Base-by-base conservation (phyloP, 495 filamentous ascomycete genomes). In the Astrocystis sublimbata region DNA sequence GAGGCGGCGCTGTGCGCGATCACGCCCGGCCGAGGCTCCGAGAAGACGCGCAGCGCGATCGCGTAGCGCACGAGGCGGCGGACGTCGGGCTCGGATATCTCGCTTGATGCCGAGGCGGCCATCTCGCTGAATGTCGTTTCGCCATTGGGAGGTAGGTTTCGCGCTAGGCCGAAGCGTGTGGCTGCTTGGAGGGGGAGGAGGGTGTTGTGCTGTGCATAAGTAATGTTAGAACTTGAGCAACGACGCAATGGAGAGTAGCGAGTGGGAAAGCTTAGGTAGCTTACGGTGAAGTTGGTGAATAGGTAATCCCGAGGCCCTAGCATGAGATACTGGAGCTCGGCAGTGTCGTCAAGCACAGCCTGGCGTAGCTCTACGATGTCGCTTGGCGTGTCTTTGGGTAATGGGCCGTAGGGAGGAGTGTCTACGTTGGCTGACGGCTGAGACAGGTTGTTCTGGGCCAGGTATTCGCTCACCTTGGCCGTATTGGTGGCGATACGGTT, bases 21-120 rank as follows among this genome's bases (percentile, higher is more conserved):
- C 6, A 60, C 28, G 4, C 75, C 76, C 0, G 76, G 73, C 6
- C 66, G 54, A 4, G 76, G 71, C 58, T 83, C 79, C 2, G 52
- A 50, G 69, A 84, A 83, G 50, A 83, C 73, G 23, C 72, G 67
- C 45, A 75, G 65, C 41, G 69, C 73, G 51, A 80, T 76, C 0
- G 79, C 80, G 63, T 78, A 73, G 1, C 78, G 76, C 4, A 82
- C 55, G 49, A 84, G 61, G 10, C 74, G 67, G 33, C 71, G 68
- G 26, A 80, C 59, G 54, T 75, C 61, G 6, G 56, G 30, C 26
- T 71, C 64, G 40, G 65, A 45, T 7, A 78, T 46, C 4, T 69
- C 68, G 9, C 31, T 5, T n/a, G n/a, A n/a, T 10, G 68, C 52
- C 6, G 31, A 33, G 7, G 53, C 42, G 0, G 79, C 68, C 28